Conservation (phyloP, 208 protist species). For the Leishmania arabica region DNA sequence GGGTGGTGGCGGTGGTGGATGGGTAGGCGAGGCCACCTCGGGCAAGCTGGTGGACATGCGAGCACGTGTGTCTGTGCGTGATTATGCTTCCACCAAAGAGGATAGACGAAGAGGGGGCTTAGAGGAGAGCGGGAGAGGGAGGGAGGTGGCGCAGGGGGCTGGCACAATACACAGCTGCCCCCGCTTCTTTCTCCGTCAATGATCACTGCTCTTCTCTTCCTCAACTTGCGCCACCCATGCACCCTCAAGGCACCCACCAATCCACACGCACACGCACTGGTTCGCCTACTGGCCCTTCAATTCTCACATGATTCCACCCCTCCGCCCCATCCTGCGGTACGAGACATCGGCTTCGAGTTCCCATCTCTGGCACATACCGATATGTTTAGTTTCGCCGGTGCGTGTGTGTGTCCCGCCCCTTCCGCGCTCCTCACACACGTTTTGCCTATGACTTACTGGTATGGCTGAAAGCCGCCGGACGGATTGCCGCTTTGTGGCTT, state of each 20-base stretch:
- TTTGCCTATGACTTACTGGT: conserved; percentile 28
- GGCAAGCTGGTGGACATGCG: not conserved
- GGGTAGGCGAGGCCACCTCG: not conserved
- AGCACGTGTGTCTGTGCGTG: not conserved
- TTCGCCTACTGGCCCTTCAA: not conserved
- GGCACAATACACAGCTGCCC: not conserved
- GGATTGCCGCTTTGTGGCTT: conserved; percentile 23
- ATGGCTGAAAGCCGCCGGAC: conserved; percentile 57
- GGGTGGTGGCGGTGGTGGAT: not conserved
- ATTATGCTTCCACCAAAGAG: not conserved
- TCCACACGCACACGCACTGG: not conserved
- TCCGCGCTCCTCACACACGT: not conserved
- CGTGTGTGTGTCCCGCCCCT: not conserved
- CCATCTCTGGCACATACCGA: not conserved
- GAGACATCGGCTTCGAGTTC: not conserved
- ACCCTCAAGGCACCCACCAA: not conserved
- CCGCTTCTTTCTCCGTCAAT: not conserved
- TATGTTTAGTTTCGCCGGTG: not conserved
- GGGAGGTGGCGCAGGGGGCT: not conserved
- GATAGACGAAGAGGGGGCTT: not conserved
- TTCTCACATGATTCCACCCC: too few species aligned
- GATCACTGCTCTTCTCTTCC: not conserved
- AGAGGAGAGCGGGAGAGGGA: not conserved
- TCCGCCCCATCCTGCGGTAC: not conserved
- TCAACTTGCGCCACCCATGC: not conserved